Evolutionary conservation across 2,329 filamentous ascomycete genomes (phyloP).

Genomic region (Amauroascus verrucosus): DNA sequence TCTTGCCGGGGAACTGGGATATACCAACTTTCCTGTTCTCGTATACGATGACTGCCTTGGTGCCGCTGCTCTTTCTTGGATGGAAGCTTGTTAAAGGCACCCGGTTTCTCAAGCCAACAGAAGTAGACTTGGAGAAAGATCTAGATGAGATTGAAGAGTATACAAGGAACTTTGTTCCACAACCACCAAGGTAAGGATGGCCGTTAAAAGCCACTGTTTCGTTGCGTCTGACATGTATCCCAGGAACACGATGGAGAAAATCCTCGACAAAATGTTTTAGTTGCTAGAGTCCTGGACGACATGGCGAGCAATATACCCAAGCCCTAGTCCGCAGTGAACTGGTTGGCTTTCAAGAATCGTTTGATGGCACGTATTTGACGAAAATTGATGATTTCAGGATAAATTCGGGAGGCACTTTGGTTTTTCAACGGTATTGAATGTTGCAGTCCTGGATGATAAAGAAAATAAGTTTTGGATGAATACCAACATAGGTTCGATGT

Average conservation of each 20-base stretch:
- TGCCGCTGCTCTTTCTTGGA: slow-evolving; percentile 56
- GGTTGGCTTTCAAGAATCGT: not conserved
- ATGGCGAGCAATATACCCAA: not conserved
- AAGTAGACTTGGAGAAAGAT: slow-evolving; percentile 54
- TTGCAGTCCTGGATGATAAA: too few species aligned
- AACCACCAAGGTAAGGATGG: slow-evolving; percentile 42
- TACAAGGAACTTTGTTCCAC: slow-evolving; percentile 48
- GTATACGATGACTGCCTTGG: slow-evolving; percentile 64
- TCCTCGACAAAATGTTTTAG: slow-evolving; percentile 19
- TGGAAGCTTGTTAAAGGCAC: slow-evolving; percentile 64
- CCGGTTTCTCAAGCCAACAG: slow-evolving; percentile 44
- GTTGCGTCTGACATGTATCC: slow-evolving; percentile 5
- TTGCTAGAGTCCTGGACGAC: not conserved
- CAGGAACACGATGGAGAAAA: slow-evolving; percentile 23
- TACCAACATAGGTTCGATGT: too few species aligned
- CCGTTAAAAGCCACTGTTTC: not conserved
- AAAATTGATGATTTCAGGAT: not conserved
- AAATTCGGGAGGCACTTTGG: not conserved
- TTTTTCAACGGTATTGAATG: not conserved
- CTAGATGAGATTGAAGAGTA: slow-evolving; percentile 60
- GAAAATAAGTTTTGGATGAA: too few species aligned
- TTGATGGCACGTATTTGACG: not conserved
- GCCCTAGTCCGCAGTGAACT: not conserved
- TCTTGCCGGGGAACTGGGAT: slow-evolving; percentile 58
- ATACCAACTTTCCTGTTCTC: slow-evolving; percentile 63